phyloP scores from a whole-genome alignment of 2,329 filamentous ascomycete genomes.

The Orbilia javanica region DNA sequence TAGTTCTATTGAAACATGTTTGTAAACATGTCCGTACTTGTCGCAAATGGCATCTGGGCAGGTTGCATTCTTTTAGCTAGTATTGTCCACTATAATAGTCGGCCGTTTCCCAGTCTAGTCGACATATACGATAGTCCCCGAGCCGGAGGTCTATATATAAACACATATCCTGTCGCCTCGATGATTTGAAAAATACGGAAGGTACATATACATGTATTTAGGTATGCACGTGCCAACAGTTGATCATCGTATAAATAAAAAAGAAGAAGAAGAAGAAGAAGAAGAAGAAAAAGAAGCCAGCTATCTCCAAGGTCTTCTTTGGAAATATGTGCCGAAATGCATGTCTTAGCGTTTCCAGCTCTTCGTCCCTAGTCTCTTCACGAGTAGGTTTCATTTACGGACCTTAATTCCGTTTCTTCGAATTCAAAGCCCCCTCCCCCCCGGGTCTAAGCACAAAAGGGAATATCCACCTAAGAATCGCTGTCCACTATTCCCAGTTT shows the following conservation, averaged over 20 bases:
- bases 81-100: too few relatives aligned
- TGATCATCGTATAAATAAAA: neutral
- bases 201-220: neutral
- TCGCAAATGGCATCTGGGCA: neutral
- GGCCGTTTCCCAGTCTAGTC: too few relatives aligned
- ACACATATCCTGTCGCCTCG: neutral
- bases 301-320: neutral
- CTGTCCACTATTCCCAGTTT: constrained; percentile 30
- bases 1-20: neutral
- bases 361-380: neutral
- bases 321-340: neutral
- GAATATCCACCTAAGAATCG: neutral
- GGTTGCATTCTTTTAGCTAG: constrained; percentile 15
- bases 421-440: neutral
- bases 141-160: constrained; percentile 12
- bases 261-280: too few relatives aligned
- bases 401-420: neutral
- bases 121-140: too few relatives aligned
- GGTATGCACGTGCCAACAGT: neutral
- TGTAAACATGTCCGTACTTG: neutral
- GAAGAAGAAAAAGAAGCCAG: too few relatives aligned
- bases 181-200: neutral
- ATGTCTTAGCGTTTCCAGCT: neutral
- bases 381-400: neutral
- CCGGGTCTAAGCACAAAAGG: neutral